Percentiles rank a stretch among this genome's conserved stretches.
phyloP scores from a whole-genome alignment of 345 rosid species.

The Eutrema heterophyllum region DNA sequence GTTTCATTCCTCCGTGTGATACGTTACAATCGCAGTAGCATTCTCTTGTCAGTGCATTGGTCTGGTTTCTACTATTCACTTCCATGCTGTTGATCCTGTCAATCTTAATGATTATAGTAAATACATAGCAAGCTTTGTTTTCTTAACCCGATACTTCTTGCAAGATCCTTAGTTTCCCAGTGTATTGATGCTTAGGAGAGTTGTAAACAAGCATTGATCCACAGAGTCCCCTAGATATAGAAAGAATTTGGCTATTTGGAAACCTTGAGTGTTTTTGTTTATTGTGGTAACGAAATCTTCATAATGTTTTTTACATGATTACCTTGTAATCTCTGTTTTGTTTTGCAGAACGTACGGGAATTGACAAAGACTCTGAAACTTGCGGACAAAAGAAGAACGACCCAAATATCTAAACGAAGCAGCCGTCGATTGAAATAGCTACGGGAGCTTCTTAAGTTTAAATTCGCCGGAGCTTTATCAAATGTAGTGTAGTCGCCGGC shows the following conservation, averaged over 20 bases:
- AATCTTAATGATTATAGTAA: neutral
- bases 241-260: neutral
- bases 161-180: neutral
- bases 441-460: neutral
- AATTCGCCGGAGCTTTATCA: conserved; percentile 1
- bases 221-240: neutral
- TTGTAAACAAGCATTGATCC: neutral
- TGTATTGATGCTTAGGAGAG: neutral
- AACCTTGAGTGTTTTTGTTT: neutral
- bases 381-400: conserved; percentile 16
- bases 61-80: neutral
- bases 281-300: neutral
- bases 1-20: neutral
- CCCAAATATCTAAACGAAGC: conserved; percentile 9
- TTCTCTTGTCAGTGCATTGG: neutral
- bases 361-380: conserved; percentile 27
- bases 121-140: neutral
- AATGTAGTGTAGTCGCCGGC: conserved; percentile 18
- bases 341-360: conserved; percentile 27
- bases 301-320: neutral
- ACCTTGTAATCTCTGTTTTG: neutral
- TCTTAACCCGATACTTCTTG: neutral
- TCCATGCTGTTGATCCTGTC: neutral
- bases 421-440: conserved; percentile 24
- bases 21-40: neutral